phyloP scores from a whole-genome alignment of 352 stramenopile species.

The Globisporangium nunn region DNA sequence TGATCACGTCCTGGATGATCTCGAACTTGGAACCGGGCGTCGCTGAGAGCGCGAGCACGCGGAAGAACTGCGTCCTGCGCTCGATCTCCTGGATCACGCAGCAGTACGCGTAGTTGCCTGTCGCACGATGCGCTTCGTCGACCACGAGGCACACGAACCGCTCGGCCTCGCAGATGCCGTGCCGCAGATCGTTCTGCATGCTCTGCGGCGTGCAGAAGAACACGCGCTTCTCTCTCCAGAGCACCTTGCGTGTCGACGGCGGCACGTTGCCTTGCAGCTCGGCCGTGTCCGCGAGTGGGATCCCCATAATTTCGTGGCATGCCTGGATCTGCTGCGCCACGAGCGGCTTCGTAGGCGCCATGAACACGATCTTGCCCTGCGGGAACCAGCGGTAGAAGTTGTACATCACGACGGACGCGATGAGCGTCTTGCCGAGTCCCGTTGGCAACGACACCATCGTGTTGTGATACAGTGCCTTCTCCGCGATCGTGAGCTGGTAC shows the following conservation, averaged over 20 bases:
- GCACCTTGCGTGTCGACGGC: constrained; percentile 47
- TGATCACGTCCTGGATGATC: constrained; percentile 93
- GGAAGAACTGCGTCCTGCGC: constrained; percentile 71
- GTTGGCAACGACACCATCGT: constrained; percentile 98
- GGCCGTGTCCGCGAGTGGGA: constrained; percentile 82
- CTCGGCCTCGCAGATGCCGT: constrained; percentile 62
- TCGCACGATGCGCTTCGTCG: constrained; percentile 97
- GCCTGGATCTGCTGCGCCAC: constrained; percentile 97
- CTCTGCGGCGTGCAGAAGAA: constrained; percentile 99
- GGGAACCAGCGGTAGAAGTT: constrained; percentile 99
- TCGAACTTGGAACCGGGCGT: constrained; percentile 96
- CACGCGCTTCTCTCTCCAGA: constrained; percentile 92
- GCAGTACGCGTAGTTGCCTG: constrained; percentile 95
- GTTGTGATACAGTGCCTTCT: constrained; percentile 94
- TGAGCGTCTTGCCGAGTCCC: constrained; percentile 98
- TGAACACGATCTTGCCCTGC: constrained; percentile 93
- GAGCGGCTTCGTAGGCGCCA: constrained; percentile 96
- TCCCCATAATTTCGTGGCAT: constrained; percentile 93
- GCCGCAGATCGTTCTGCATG: constrained; percentile 93
- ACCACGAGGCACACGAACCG: constrained; percentile 95
- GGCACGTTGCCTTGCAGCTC: constrained; percentile 83
- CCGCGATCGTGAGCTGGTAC: constrained; percentile 94
- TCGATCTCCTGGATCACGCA: constrained; percentile 82
- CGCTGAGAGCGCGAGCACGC: constrained; percentile 93
- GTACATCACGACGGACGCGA: constrained; percentile 99